Evolutionary conservation across 768 basidiomycete genomes (phyloP), one percentile per base, ranked within the genome.

Genomic region (Suillus ampliporus): DNA sequence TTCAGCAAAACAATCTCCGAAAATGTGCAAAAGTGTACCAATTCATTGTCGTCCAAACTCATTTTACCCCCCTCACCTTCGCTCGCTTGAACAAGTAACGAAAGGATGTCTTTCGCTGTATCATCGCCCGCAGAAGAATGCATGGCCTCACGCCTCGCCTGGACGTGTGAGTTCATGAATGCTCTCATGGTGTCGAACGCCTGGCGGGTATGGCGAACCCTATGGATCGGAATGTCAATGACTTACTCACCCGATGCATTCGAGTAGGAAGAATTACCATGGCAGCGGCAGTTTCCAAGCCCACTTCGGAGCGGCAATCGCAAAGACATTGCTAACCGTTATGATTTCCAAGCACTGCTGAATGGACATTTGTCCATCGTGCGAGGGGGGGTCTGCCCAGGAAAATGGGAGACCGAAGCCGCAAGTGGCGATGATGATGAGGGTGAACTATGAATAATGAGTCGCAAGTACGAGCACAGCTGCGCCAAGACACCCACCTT

Each of bases 401-500:
- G 64, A 63, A 57, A 66, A 69, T 41, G 70, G 66, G 48, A 73
- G 51, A 28, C 71, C 68, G 21, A 73, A 73, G 28, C 68, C 68
- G 34, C 62, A 68, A 3, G 68, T 71, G 14, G 70, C 64, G 51
- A 72, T 63, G 23, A 73, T 65, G 23, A 61, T 64, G 48, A 72
- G 62, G 15, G 64, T 63, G 17, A 69, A 72, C 67, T 73, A 26
- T 17, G 21, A 26, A 54, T 17, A 17, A 2, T 54, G 15, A 38
- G 15, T 14, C 53, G 15, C 35, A 10, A 17, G 35, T 9, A 54
- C 37, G 23, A 26, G 1, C 37, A 43, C 41, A 7, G 23, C 15
- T 26, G 37, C 23, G 38, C 23, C 21, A 26, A 4, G 53, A 38
- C 19, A 37, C 61, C 28, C 19, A 14, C 71, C 69, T 72, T 73